Evolutionary conservation across 2,329 filamentous ascomycete species (phyloP).

Genomic region (Xylariaceae sp.): DNA sequence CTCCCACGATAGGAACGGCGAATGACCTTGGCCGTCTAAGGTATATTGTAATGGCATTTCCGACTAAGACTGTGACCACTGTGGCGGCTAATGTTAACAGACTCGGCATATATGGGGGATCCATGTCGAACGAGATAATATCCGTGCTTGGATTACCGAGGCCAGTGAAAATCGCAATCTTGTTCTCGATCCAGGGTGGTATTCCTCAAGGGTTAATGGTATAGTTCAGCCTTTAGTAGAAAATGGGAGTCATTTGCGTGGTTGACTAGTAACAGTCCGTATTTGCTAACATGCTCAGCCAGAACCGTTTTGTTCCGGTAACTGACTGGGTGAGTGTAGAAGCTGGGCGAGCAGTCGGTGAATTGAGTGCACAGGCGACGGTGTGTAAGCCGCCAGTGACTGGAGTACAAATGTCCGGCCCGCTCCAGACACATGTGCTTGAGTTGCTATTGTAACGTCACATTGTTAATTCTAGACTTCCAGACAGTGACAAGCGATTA

Average conservation of each 20-base stretch:
- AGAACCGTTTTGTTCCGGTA: neutral
- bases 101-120: slow-evolving; percentile 14
- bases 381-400: neutral
- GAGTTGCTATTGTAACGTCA: slow-evolving; percentile 12
- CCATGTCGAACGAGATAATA: slow-evolving; percentile 23
- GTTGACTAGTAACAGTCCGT: neutral
- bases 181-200: neutral
- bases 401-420: neutral
- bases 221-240: neutral
- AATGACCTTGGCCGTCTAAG: slow-evolving; percentile 26
- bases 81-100: slow-evolving; percentile 29
- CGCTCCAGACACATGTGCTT: neutral
- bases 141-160: neutral
- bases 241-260: neutral
- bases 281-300: neutral
- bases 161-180: neutral
- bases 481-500: neutral
- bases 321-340: neutral
- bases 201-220: neutral
- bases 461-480: neutral
- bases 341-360: neutral
- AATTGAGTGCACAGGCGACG: neutral
- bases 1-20: slow-evolving; percentile 33
- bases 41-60: slow-evolving; percentile 24
- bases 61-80: slow-evolving; percentile 19